A percentile compares a stretch with the other conserved stretches of the same genome.
These are phyloP conservation scores for Epichloe sibirici DNA, from an alignment of 2,329 filamentous ascomycete genomes.

Conservation along the genomic window DNA sequence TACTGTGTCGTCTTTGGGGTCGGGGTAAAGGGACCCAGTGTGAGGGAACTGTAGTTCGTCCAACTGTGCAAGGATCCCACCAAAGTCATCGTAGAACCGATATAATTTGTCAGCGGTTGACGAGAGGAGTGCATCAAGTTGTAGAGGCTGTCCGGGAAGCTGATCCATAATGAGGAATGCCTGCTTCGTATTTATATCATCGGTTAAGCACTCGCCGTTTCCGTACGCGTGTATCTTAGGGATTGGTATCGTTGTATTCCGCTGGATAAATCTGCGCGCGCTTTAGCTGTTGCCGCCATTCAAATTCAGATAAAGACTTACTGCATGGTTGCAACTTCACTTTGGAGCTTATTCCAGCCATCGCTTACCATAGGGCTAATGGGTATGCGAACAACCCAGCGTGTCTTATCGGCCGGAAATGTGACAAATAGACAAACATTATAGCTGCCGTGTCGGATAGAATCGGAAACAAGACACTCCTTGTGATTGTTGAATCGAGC, in stretches of 20 bases:
- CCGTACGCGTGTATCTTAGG: not conserved
- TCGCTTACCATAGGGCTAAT: not conserved
- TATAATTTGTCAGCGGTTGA: not conserved
- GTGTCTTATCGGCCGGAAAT: not conserved
- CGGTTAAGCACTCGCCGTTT: not conserved
- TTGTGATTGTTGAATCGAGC: not conserved
- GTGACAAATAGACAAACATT: not conserved
- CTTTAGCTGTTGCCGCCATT: not conserved
- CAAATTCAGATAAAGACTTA: not conserved
- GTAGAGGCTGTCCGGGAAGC: not conserved
- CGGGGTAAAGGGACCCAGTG: not conserved
- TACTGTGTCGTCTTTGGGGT: not conserved
- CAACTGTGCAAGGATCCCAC: not conserved
- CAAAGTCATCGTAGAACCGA: not conserved
- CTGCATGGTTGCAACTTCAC: not conserved
- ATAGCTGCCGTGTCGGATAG: not conserved
- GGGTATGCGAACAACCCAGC: not conserved
- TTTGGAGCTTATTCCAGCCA: not conserved
- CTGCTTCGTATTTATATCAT: not conserved
- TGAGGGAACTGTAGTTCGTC: not conserved
- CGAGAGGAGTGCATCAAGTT: not conserved
- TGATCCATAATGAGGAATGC: not conserved
- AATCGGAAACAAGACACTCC: not conserved
- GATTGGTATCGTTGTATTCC: not conserved
- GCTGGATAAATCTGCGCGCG: not conserved